A percentile compares a stretch with the other conserved stretches of the same genome.
phyloP scores from a whole-genome alignment of 139 green algal species.

The Cymbomonas tetramitiformis region DNA sequence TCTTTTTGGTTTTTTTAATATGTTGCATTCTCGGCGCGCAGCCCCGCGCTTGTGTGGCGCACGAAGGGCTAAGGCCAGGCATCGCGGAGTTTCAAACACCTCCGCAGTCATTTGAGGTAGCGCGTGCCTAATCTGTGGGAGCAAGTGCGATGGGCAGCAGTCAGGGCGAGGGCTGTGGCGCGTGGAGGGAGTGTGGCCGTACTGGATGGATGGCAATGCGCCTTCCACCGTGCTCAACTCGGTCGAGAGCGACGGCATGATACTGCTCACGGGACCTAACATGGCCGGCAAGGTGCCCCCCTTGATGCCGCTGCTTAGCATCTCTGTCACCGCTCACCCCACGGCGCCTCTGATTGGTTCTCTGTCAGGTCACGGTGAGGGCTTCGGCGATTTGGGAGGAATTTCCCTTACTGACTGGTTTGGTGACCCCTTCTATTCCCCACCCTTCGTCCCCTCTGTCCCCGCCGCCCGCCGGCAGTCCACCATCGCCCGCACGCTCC shows the following conservation, averaged over 20 bases:
- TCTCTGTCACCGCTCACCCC: constrained; percentile 19
- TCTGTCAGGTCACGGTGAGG: background rate
- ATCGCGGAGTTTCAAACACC: too few relatives aligned
- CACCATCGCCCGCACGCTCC: constrained; percentile 58
- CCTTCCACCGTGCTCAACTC: constrained; percentile 34
- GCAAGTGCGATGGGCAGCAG: background rate
- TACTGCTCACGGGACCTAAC: constrained; percentile 76
- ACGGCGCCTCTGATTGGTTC: background rate
- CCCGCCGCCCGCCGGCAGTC: constrained; percentile 31
- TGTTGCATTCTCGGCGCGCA: too few relatives aligned
- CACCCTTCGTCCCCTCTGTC: background rate
- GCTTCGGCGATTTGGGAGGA: too few relatives aligned
- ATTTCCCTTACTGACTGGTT: too few relatives aligned
- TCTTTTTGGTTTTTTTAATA: too few relatives aligned
- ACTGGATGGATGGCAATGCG: constrained; percentile 51
- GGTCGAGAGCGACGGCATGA: constrained; percentile 38
- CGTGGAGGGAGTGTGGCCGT: constrained; percentile 50
- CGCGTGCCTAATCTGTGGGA: too few relatives aligned
- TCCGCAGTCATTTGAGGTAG: too few relatives aligned
- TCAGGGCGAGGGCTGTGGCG: constrained; percentile 5
- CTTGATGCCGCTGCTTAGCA: background rate
- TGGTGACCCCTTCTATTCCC: background rate
- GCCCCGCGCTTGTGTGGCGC: too few relatives aligned
- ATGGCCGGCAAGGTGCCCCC: constrained; percentile 26
- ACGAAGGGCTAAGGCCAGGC: too few relatives aligned